Conservation (phyloP, 345 rosid genomes). For the sweet orange (Citrus sinensis) region DNA sequence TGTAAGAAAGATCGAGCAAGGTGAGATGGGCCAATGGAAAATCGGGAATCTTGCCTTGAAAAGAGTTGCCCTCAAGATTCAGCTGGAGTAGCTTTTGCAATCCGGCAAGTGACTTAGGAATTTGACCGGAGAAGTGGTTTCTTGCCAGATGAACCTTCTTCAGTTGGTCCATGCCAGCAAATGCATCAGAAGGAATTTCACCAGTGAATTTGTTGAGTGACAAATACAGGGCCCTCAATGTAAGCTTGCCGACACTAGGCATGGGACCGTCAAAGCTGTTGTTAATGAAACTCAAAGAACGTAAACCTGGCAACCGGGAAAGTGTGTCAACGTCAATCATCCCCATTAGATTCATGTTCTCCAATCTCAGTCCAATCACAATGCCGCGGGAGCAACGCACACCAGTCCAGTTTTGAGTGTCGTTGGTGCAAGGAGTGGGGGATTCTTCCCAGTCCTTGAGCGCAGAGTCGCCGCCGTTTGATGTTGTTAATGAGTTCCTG, state of each 20-base stretch:
- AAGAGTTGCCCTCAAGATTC: conserved; percentile 50
- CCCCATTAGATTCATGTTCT: conserved; percentile 56
- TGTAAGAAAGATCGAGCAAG: conserved; percentile 45
- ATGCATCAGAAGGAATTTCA: conserved; percentile 34
- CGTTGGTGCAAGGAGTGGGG: conserved; percentile 32
- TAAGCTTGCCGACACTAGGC: conserved; percentile 43
- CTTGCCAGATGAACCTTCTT: conserved; percentile 47
- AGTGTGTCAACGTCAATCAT: conserved; percentile 42
- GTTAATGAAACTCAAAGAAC: conserved; percentile 54
- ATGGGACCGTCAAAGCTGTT: conserved; percentile 58
- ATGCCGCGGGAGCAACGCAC: conserved; percentile 39
- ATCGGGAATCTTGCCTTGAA: conserved; percentile 52
- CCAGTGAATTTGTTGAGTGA: conserved; percentile 61
- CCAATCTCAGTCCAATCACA: conserved; percentile 43
- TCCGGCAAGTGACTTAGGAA: conserved; percentile 51
- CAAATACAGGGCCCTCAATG: conserved; percentile 45
- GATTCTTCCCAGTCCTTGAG: conserved; percentile 41
- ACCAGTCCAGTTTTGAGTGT: conserved; percentile 47
- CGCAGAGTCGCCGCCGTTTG: conserved; percentile 5
- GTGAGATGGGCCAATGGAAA: conserved; percentile 35
- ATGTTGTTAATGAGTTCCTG: conserved; percentile 40
- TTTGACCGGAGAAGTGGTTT: conserved; percentile 47
- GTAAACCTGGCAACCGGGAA: conserved; percentile 25
- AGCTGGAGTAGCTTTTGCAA: conserved; percentile 43
- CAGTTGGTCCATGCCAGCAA: conserved; percentile 47